Evolutionary conservation across 306 rosid species (phyloP), one percentile per base, ranked within the genome.

Genomic region (Cicer yamashitae): DNA sequence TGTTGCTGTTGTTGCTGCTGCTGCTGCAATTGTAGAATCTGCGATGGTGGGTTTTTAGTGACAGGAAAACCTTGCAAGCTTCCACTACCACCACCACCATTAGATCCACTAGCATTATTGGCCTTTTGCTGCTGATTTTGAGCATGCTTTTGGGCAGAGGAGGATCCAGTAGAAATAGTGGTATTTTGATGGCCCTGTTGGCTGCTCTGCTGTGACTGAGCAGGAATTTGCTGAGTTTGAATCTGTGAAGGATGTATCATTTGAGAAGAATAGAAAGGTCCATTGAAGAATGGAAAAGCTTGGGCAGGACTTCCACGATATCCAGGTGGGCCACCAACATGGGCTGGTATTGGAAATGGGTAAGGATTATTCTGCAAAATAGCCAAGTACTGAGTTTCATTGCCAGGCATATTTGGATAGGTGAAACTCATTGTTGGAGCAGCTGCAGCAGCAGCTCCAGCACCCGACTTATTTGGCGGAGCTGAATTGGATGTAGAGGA

Each of bases 191-290:
- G 92, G 50, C 87, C 90, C 47, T 87, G 98, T 50, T 90, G 96
- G 61, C 63, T 85, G 61, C 63, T 85, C 74, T 87, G 92, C 79
- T 89, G 98, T 11, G 93, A 75, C 38, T 86, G 96, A 58, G 88
- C 67, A 62, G 91, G 86, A 18, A 82, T 87, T 66, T 77, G 91
- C 63, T 84, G 92, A 44, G 85, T 84, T 69, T 88, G 98, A 78
- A 90, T 88, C 74, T 91, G 99, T 4, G 98, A 87, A 82, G 94
- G 92, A 81, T 96, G 98, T 61, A 96, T 75, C 90, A 93, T 86
- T 81, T 84, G 96, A 41, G 98, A 80, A 67, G 98, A 8, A 82
- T 90, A 92, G 84, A 96, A 96, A 10, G 99, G 86, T 25, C 97
- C 97, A 59, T 81, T 92, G 77, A 88, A 90, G 67, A 89, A 92